Conservation (phyloP, 352 stramenopile species). For the Phytopythium aichiense region DNA sequence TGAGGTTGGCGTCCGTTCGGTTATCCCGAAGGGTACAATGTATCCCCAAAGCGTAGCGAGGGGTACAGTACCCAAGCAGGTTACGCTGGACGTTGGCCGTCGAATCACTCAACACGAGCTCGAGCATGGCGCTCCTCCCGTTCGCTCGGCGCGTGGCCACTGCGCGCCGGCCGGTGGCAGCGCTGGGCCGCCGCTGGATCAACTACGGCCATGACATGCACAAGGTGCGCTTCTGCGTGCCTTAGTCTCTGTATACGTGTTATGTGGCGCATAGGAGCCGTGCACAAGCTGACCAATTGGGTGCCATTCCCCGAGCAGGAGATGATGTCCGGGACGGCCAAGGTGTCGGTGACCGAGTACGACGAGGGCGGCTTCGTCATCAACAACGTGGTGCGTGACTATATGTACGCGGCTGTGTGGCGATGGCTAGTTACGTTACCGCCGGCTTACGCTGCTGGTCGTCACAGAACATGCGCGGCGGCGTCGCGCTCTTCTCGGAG, state of each 20-base stretch:
- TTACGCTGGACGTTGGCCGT: neutral
- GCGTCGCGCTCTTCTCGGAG: conserved; percentile 61
- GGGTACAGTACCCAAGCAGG: neutral
- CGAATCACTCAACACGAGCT: neutral
- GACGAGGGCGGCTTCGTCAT: conserved; percentile 83
- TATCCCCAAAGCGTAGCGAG: neutral
- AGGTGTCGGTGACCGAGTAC: conserved; percentile 80
- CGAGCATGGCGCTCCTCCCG: conserved; percentile 24
- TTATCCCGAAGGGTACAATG: conserved; percentile 9
- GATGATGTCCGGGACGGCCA: conserved; percentile 77
- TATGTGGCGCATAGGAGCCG: neutral
- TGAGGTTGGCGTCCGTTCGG: neutral
- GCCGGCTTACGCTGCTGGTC: neutral
- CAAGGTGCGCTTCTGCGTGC: conserved; percentile 24
- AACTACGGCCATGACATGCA: conserved; percentile 87
- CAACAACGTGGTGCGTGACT: conserved; percentile 56
- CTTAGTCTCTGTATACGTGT: neutral
- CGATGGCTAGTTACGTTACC: neutral
- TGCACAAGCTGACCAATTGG: neutral
- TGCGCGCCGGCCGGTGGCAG: conserved; percentile 9
- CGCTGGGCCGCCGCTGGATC: conserved; percentile 40
- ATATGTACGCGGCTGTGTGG: neutral
- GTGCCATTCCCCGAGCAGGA: conserved; percentile 29
- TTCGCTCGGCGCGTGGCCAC: conserved; percentile 19
- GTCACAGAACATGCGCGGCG: conserved; percentile 76